Evolutionary conservation across 2,329 filamentous ascomycete species (phyloP).

Genomic region (Dothistroma pini): DNA sequence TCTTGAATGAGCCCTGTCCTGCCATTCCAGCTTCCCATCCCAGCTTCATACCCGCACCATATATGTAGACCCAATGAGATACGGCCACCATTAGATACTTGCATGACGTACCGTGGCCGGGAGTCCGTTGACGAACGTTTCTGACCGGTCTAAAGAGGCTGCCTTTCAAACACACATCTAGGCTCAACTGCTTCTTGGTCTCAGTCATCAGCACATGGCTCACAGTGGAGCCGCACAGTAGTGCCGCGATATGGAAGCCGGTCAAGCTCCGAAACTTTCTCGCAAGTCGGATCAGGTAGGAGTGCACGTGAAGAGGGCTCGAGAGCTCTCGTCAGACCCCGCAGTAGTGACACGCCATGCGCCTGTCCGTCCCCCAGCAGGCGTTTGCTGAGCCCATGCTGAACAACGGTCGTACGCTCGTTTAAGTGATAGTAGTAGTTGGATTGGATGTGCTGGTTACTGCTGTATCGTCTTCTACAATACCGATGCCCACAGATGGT

Average conservation of each 20-base stretch:
- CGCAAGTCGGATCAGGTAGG: neutral
- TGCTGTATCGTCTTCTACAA: neutral
- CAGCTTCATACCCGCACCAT: too few species aligned
- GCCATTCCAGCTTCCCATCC: too few species aligned
- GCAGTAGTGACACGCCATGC: neutral
- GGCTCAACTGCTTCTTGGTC: too few species aligned
- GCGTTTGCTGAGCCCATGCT: neutral
- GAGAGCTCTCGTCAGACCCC: neutral
- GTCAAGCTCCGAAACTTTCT: neutral
- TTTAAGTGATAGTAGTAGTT: neutral
- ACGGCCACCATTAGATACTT: too few species aligned
- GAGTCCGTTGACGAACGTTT: too few species aligned
- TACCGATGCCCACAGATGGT: too few species aligned
- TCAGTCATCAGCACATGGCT: neutral
- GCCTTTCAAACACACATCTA: too few species aligned
- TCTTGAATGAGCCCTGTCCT: too few species aligned
- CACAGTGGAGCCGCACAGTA: neutral
- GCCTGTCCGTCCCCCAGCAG: neutral
- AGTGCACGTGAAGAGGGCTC: neutral
- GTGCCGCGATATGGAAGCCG: neutral
- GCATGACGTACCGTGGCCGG: too few species aligned
- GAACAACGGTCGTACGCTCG: neutral
- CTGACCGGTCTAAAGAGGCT: too few species aligned
- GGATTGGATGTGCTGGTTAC: neutral
- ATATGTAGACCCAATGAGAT: too few species aligned